Percentiles rank a stretch among this genome's conserved stretches.
Conservation (phyloP, 2,329 filamentous ascomycete genomes). For the Xylariales sp. region DNA sequence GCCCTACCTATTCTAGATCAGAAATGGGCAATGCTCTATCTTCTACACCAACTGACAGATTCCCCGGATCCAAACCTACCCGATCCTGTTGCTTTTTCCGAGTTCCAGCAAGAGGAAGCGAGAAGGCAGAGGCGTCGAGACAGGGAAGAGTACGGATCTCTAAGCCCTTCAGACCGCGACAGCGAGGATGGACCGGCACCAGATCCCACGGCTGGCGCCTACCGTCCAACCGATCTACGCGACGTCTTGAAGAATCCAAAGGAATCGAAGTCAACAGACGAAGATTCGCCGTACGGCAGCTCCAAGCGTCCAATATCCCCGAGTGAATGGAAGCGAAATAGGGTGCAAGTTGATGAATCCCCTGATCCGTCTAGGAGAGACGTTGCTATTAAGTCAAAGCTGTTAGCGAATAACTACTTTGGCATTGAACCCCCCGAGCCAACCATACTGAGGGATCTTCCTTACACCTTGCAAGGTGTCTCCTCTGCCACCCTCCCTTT, state of each 20-base stretch:
- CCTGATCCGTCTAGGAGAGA: conserved; percentile 55
- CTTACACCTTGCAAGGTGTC: conserved; percentile 91
- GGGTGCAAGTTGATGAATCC: conserved; percentile 37
- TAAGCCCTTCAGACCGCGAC: conserved; percentile 43
- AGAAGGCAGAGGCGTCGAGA: conserved; percentile 34
- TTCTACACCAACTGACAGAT: conserved; percentile 86
- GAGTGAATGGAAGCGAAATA: conserved; percentile 48
- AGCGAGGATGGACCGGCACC: conserved; percentile 34
- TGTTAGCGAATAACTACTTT: conserved; percentile 67
- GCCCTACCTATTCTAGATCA: conserved; percentile 92
- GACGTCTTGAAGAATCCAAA: conserved; percentile 48
- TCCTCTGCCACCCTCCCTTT: conserved; percentile 89
- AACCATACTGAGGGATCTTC: conserved; percentile 79
- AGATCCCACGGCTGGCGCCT: conserved; percentile 37
- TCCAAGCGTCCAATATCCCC: conserved; percentile 36
- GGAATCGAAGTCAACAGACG: conserved; percentile 41
- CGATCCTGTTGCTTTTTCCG: conserved; percentile 48
- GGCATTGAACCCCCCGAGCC: conserved; percentile 72
- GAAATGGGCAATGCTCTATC: conserved; percentile 96
- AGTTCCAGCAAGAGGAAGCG: conserved; percentile 49
- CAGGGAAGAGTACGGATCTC: conserved; percentile 40
- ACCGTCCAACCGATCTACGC: conserved; percentile 47
- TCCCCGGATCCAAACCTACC: conserved; percentile 68
- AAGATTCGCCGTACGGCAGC: conserved; percentile 32
- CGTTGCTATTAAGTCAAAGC: conserved; percentile 67